These are phyloP conservation scores for Drosera spatulata DNA, from an alignment of 179 eudicot genomes.

Conservation along the genomic window DNA sequence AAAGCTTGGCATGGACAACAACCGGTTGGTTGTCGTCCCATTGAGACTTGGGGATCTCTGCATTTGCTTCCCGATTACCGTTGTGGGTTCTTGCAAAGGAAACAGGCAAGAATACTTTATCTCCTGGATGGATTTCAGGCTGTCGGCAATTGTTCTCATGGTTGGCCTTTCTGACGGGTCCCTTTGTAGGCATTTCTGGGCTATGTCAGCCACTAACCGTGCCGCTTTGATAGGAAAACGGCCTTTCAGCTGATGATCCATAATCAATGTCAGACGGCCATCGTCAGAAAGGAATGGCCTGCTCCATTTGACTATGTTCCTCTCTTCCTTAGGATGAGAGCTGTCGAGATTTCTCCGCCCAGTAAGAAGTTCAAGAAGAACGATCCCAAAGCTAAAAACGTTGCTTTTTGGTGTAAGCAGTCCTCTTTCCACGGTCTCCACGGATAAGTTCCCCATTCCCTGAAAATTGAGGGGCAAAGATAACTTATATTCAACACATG, in stretches of 20 bases:
- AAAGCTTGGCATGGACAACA: constrained; percentile 30
- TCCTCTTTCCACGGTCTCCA: constrained; percentile 78
- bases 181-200: constrained; percentile 74
- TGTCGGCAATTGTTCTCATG: constrained; percentile 64
- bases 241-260: constrained; percentile 87
- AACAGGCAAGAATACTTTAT: constrained; percentile 64
- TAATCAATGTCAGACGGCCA: constrained; percentile 62
- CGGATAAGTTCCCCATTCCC: constrained; percentile 73
- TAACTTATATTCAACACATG: background rate
- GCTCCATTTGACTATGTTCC: constrained; percentile 86
- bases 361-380: constrained; percentile 82
- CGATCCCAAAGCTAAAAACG: constrained; percentile 83
- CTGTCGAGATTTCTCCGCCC: constrained; percentile 77
- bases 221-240: constrained; percentile 86
- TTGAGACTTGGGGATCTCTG: constrained; percentile 68
- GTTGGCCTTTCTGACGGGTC: constrained; percentile 95
- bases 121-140: constrained; percentile 62
- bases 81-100: constrained; percentile 79
- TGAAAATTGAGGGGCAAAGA: constrained; percentile 14
- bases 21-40: constrained; percentile 17
- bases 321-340: constrained; percentile 66
- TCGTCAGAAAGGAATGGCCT: constrained; percentile 80
- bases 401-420: constrained; percentile 90
- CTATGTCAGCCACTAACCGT: constrained; percentile 65
- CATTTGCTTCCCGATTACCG: constrained; percentile 52